These are phyloP conservation scores for Diospyros kaki DNA, from an alignment of 148 eudicot genomes.

Conservation along the genomic window DNA sequence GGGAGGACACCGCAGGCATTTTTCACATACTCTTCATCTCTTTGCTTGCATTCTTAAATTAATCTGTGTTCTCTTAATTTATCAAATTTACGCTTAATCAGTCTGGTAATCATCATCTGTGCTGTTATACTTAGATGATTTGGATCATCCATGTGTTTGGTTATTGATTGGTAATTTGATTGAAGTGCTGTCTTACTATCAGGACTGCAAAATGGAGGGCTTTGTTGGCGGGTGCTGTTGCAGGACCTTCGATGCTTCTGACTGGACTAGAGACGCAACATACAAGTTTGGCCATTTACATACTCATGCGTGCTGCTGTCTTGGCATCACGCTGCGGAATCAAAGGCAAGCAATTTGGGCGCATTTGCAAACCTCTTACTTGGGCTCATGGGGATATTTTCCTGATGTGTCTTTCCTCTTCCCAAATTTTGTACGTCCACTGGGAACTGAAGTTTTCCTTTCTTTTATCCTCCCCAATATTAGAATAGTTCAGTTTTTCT, in stretches of 20 bases:
- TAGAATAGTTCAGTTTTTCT: too few relatives aligned
- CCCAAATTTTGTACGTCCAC: constrained; percentile 78
- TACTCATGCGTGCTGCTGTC: constrained; percentile 94
- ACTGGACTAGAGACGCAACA: constrained; percentile 72
- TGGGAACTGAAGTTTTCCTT: not conserved
- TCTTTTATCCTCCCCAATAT: too few relatives aligned
- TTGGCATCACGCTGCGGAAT: constrained; percentile 99
- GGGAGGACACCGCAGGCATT: constrained; percentile 87
- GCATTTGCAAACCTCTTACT: constrained; percentile 81
- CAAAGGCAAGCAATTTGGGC: constrained; percentile 86
- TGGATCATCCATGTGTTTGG: not conserved
- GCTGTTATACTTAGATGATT: not conserved
- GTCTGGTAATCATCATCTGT: not conserved
- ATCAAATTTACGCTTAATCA: not conserved
- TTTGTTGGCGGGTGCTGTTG: constrained; percentile 83
- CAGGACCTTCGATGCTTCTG: constrained; percentile 95
- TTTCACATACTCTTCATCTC: constrained; percentile 2
- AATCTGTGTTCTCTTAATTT: not conserved
- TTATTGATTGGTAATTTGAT: constrained; percentile 11
- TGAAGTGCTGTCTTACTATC: constrained; percentile 22
- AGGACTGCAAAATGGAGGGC: constrained; percentile 99
- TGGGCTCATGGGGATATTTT: constrained; percentile 97
- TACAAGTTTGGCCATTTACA: constrained; percentile 87
- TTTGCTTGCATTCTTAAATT: not conserved
- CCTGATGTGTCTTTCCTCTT: constrained; percentile 97